These are phyloP conservation scores for Nicotiana undulata DNA, from an alignment of 257 asterid genomes.

Conservation along the genomic window DNA sequence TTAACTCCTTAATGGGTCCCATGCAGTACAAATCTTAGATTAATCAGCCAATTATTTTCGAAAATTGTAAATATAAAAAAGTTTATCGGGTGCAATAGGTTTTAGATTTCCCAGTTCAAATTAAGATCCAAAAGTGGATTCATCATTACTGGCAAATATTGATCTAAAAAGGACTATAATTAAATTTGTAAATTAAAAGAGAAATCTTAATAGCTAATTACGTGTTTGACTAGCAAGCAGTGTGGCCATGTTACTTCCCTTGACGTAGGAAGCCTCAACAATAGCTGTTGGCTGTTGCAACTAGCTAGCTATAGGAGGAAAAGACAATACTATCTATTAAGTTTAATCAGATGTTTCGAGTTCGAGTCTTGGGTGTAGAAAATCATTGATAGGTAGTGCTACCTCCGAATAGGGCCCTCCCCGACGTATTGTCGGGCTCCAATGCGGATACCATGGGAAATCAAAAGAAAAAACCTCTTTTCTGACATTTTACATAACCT, in stretches of 20 bases:
- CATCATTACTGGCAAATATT: neutral
- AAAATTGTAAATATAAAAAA: too few relatives aligned
- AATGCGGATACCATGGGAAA: too few relatives aligned
- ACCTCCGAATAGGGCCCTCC: too few relatives aligned
- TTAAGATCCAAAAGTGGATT: neutral
- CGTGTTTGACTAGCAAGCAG: slow-evolving; percentile 39
- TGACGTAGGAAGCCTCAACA: slow-evolving; percentile 20
- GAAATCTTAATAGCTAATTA: neutral
- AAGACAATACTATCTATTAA: neutral
- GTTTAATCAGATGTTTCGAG: too few relatives aligned
- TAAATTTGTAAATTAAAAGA: slow-evolving; percentile 28
- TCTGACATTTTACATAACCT: slow-evolving; percentile 3
- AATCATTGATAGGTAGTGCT: too few relatives aligned
- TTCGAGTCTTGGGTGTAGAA: too few relatives aligned
- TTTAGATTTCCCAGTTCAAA: neutral
- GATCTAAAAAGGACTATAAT: neutral
- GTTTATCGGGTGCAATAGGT: neutral
- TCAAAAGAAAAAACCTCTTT: neutral
- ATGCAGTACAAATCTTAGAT: too few relatives aligned
- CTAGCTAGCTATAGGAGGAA: neutral
- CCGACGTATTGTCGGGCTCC: too few relatives aligned
- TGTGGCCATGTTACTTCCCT: slow-evolving; percentile 33
- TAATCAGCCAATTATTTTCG: too few relatives aligned
- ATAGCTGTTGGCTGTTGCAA: neutral
- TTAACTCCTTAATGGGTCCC: too few relatives aligned